Base-by-base conservation (phyloP, 257 asterid species). In the Eustoma russellianum region DNA sequence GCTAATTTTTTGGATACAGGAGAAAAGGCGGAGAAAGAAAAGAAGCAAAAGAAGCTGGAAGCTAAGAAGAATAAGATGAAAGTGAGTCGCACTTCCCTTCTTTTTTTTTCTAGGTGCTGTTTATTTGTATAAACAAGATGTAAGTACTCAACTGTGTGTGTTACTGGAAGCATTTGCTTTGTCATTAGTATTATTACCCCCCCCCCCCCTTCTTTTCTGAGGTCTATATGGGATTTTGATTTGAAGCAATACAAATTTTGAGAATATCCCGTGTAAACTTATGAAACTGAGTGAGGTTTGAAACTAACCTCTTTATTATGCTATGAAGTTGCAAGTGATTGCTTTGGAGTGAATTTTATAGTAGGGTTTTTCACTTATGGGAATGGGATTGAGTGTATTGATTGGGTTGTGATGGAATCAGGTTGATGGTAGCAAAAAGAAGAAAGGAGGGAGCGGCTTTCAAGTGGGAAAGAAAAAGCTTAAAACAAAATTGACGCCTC, bases 401-500 rank as follows among this genome's bases (percentile, higher is more conserved):
- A 58, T 64, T 66, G 67, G 52, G 13, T 52, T 53, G 48, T 61
- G 43, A 3, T 35, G 57, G 73, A 60, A 41, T 59, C 73, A 92
- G 97, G 95, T 92, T 68, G 97, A 88, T 77, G 93, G 94, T 66
- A 68, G 72, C 68, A 74, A 70, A 79, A 87, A 83, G 74, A 83
- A 80, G 85, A 89, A 72, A 62, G 79, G 82, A 64, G 80, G 72
- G 38, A 60, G 76, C 69, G 81, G 88, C 49, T 92, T 84, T 81
- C 91, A 75, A 71, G 98, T 92, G 48, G 99, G 99, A 45, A 92
- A 88, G 93, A 88, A 83, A 49, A 92, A 78, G 77, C 62, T 92
- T 82, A 88, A 92, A 68, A 92, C 88, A 1, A 83, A 70, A 73
- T 44, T 85, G 94, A 92, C 97, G 4, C 77, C 94, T 7, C 71